These are phyloP conservation scores for Neocucurbitaria cava DNA, from an alignment of 2,329 filamentous ascomycete species.

Conservation along the genomic window DNA sequence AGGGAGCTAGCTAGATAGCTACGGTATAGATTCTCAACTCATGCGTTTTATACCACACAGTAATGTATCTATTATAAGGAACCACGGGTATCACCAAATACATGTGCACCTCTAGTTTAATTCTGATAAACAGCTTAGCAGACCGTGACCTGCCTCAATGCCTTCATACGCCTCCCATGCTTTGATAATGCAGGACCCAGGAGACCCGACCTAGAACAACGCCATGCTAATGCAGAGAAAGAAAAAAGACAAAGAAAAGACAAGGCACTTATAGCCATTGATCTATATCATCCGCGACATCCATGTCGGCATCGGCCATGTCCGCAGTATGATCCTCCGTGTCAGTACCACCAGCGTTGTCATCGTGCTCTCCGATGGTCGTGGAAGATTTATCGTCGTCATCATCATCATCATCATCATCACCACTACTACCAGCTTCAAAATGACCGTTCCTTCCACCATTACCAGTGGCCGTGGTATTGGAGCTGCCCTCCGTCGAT, in stretches of 20 bases:
- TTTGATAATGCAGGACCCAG: background rate
- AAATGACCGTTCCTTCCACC: no score
- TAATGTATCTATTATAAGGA: no score
- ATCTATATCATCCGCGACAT: constrained; percentile 46
- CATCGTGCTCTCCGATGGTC: constrained; percentile 15
- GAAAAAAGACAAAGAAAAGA: no score
- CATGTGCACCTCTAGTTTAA: background rate
- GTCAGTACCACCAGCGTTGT: constrained; percentile 10
- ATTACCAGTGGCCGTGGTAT: background rate
- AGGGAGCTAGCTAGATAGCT: no score
- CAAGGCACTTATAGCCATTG: constrained; percentile 37
- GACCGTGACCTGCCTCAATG: background rate
- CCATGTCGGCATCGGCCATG: constrained; percentile 33
- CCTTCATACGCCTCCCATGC: background rate
- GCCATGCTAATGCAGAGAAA: background rate
- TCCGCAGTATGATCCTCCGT: constrained; percentile 5
- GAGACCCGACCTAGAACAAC: background rate
- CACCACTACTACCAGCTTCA: no score
- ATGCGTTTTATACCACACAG: no score
- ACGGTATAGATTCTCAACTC: no score
- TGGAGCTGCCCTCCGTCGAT: constrained; percentile 1
- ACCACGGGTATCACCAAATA: no score
- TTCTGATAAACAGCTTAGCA: background rate
- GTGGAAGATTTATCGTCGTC: constrained; percentile 26
- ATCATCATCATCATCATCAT: constrained; percentile 12